Percentiles rank a stretch among this genome's conserved stretches.
phyloP scores from a whole-genome alignment of 257 asterid genomes.

The Nemophila menziesii region DNA sequence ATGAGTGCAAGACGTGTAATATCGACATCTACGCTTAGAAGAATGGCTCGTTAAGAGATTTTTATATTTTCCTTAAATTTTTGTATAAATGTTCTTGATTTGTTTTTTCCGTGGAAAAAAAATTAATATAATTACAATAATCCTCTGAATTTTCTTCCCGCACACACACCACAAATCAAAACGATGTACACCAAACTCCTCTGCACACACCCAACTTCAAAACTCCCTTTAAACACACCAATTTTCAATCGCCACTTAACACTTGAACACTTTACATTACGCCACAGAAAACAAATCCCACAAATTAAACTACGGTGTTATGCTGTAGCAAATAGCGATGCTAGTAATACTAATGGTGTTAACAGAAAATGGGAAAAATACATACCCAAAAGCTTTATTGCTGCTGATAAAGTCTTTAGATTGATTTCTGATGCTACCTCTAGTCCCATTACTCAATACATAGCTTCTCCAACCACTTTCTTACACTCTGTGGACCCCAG shows the following conservation, averaged over 20 bases:
- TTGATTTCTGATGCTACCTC: constrained; percentile 90
- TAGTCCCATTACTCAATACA: constrained; percentile 93
- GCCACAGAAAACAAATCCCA: constrained; percentile 18
- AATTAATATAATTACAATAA: neutral
- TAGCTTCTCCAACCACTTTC: constrained; percentile 87
- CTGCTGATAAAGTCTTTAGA: constrained; percentile 69
- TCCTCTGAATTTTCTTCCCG: neutral
- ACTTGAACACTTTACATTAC: constrained; percentile 3
- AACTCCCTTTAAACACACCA: constrained; percentile 9
- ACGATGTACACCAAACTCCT: constrained; percentile 47
- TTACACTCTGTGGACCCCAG: constrained; percentile 89
- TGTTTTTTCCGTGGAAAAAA: too few species aligned
- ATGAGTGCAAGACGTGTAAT: too few species aligned
- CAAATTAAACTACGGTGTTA: constrained; percentile 13
- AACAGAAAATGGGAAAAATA: constrained; percentile 64
- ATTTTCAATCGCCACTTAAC: constrained; percentile 12
- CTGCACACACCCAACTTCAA: constrained; percentile 18
- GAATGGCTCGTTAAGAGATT: too few species aligned
- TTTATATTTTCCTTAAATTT: too few species aligned
- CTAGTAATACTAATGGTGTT: constrained; percentile 24
- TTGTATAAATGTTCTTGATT: too few species aligned
- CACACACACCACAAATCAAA: neutral
- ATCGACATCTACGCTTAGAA: too few species aligned
- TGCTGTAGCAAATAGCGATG: constrained; percentile 17
- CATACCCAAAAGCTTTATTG: constrained; percentile 58